Conservation (phyloP, 768 basidiomycete species). For the Tylopilus rubrobrunneus region DNA sequence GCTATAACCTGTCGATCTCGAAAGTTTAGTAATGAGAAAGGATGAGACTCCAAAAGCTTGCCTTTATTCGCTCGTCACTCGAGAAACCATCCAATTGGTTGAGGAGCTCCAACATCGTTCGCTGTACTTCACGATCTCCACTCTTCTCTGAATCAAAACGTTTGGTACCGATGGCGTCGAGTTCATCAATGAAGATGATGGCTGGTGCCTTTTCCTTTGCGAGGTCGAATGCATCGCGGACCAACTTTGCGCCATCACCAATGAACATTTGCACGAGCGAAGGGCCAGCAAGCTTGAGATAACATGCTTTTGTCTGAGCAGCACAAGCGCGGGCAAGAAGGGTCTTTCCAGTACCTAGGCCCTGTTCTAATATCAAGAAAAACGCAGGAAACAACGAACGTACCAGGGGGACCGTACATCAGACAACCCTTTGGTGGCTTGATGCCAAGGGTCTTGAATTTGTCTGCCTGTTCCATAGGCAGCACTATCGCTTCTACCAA, state of each 20-base stretch:
- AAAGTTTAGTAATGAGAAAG: conserved; percentile 1
- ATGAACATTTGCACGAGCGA: conserved; percentile 99
- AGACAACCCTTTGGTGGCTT: conserved; percentile 95
- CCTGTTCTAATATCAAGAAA: neutral
- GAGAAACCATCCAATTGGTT: conserved; percentile 99
- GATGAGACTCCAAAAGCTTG: conserved; percentile 23
- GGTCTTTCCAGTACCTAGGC: conserved; percentile 89
- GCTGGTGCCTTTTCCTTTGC: conserved; percentile 98
- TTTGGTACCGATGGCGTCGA: conserved; percentile 99
- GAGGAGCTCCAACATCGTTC: conserved; percentile 98
- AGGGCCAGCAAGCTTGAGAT: conserved; percentile 95
- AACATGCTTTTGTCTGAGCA: conserved; percentile 96
- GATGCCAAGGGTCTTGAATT: conserved; percentile 98
- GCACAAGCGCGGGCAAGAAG: conserved; percentile 97
- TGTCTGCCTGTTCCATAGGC: conserved; percentile 98
- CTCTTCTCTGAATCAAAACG: conserved; percentile 99
- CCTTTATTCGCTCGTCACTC: conserved; percentile 97
- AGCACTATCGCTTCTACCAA: conserved; percentile 96
- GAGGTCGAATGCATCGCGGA: conserved; percentile 95
- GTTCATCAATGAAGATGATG: conserved; percentile 98
- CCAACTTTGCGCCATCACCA: conserved; percentile 97
- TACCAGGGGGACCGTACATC: conserved; percentile 99
- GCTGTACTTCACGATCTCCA: conserved; percentile 98
- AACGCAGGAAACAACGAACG: conserved; percentile 2
- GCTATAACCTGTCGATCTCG: conserved; percentile 76